These are phyloP conservation scores for Aspergillus terreus DNA, from an alignment of 2,329 filamentous ascomycete species.

Conservation along the genomic window DNA sequence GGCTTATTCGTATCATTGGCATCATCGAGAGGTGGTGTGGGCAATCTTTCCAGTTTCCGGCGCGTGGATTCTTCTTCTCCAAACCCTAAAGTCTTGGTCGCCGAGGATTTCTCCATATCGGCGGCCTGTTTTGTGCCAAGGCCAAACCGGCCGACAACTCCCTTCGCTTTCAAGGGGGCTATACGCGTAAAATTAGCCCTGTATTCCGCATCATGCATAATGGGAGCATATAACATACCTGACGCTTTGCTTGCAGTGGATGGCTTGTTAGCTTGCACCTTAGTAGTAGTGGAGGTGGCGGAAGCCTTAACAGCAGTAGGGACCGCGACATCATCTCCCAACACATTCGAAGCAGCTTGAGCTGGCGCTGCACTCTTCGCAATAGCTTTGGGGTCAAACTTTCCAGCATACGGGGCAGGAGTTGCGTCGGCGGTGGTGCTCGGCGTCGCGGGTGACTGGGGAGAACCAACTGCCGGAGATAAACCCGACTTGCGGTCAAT, in stretches of 20 bases:
- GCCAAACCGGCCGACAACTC: slow-evolving; percentile 80
- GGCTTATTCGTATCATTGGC: slow-evolving; percentile 57
- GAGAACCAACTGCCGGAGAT: slow-evolving; percentile 52
- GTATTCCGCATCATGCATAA: neutral
- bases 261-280: slow-evolving; percentile 43
- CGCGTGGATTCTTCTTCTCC: slow-evolving; percentile 84
- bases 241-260: slow-evolving; percentile 38
- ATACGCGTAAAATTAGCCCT: slow-evolving; percentile 13
- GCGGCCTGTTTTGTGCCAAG: slow-evolving; percentile 64
- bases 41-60: slow-evolving; percentile 87
- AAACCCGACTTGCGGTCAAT: slow-evolving; percentile 66
- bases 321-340: slow-evolving; percentile 55
- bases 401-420: slow-evolving; percentile 64
- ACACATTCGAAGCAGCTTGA: slow-evolving; percentile 52
- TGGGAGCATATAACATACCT: slow-evolving; percentile 27
- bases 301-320: slow-evolving; percentile 46
- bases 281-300: slow-evolving; percentile 37
- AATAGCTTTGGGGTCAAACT: slow-evolving; percentile 84
- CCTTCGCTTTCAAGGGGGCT: slow-evolving; percentile 61
- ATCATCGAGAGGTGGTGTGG: slow-evolving; percentile 66
- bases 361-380: slow-evolving; percentile 69
- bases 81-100: slow-evolving; percentile 75
- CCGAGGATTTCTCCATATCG: slow-evolving; percentile 63
- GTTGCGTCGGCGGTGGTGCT: slow-evolving; percentile 47
- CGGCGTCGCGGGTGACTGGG: slow-evolving; percentile 49